Evolutionary conservation across 192 early-diverging fungal genomes (phyloP).

Genomic region (Coemansia sp.): DNA sequence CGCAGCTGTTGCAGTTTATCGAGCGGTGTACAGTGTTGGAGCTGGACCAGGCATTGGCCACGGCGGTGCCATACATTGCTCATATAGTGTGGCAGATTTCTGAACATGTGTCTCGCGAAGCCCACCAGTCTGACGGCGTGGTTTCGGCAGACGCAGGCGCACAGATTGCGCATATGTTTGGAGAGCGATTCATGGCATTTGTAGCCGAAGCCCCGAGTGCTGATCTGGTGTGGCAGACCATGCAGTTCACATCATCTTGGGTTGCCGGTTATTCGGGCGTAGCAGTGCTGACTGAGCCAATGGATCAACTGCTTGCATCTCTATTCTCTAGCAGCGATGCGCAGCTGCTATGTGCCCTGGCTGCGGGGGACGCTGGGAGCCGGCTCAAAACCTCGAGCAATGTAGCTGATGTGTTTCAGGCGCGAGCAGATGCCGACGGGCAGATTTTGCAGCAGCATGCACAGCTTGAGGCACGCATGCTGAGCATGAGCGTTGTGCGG

Average conservation of each 20-base stretch:
- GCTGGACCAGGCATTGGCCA: background rate
- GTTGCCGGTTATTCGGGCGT: conserved; percentile 21
- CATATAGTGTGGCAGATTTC: conserved; percentile 14
- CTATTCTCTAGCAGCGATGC: conserved; percentile 18
- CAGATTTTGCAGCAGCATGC: background rate
- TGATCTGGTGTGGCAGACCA: conserved; percentile 34
- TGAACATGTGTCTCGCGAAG: background rate
- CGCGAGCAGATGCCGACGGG: background rate
- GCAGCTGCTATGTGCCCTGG: conserved; percentile 20
- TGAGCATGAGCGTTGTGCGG: conserved; percentile 6
- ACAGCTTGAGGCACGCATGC: conserved; percentile 27
- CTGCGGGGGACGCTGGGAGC: conserved; percentile 7
- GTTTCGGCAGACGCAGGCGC: conserved; percentile 2
- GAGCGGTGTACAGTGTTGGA: conserved; percentile 21
- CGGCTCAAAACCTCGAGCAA: background rate
- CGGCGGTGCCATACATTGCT: conserved; percentile 35
- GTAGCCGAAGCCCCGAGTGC: conserved; percentile 14
- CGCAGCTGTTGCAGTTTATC: conserved; percentile 19
- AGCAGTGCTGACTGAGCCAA: conserved; percentile 14
- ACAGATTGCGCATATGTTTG: conserved; percentile 8
- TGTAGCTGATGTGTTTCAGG: background rate
- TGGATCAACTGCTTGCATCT: conserved; percentile 15
- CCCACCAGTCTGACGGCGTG: background rate
- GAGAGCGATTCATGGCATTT: conserved; percentile 33
- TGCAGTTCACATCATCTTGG: conserved; percentile 41